These are phyloP conservation scores for Delonix regia DNA, from an alignment of 306 rosid species.

Conservation along the genomic window DNA sequence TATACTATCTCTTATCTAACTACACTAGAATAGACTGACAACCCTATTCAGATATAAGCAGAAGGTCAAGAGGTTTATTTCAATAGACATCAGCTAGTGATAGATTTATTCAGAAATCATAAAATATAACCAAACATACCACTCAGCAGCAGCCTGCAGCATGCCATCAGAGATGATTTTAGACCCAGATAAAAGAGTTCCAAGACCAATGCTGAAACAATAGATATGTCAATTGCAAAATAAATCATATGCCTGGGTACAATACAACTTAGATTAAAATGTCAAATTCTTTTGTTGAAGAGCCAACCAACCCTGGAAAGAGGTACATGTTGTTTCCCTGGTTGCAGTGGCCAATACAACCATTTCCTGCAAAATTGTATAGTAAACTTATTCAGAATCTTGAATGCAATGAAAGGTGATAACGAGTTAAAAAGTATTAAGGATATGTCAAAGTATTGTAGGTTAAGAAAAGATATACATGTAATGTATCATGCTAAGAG, in stretches of 20 bases:
- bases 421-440: not conserved
- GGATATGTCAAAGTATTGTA: not conserved
- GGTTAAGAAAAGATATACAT: not conserved
- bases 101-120: not conserved
- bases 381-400: not conserved
- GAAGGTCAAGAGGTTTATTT: not conserved
- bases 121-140: slow-evolving; percentile 56
- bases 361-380: slow-evolving; percentile 65
- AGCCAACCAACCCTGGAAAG: slow-evolving; percentile 86
- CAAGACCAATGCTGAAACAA: slow-evolving; percentile 93
- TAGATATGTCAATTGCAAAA: slow-evolving; percentile 16
- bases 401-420: not conserved
- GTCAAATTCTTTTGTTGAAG: slow-evolving; percentile 21
- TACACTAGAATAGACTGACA: not conserved
- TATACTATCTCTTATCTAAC: not conserved
- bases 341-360: slow-evolving; percentile 89
- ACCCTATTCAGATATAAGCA: not conserved
- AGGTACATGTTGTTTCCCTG: slow-evolving; percentile 99
- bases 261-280: slow-evolving; percentile 13
- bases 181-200: slow-evolving; percentile 89
- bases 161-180: slow-evolving; percentile 88
- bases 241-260: not conserved
- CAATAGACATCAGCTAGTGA: not conserved
- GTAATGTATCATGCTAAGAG: not conserved
- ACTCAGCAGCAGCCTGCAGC: slow-evolving; percentile 98